Base-by-base conservation (phyloP, 176 grass and related monocot genomes). In the Raddia distichophylla region DNA sequence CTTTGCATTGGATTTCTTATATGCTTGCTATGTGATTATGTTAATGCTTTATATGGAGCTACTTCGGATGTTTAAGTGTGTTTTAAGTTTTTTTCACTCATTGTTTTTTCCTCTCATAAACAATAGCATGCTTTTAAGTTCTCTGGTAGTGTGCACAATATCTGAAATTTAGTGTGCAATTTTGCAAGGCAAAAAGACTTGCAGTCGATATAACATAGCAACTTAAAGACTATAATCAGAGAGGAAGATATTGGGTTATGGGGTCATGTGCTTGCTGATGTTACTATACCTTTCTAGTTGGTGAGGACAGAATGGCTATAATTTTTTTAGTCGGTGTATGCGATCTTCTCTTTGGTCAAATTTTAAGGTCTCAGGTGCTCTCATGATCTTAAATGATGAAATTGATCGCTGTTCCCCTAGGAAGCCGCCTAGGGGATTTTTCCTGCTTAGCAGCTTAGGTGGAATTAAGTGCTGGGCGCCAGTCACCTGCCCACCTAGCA, bases 1-100 rank as follows among this genome's bases (percentile, higher is more conserved):
- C 27, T 35, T 18, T 9, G 32, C 64, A 57, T 63, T 70, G 40
- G 82, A 77, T 71, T 81, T 71, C 35, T 66, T 19, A 57, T 82
- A 78, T 72, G 50, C 35, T 71, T 89, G 10, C 3, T 64, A 60
- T 81, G 35, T 59, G 27, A 17, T 13, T 35, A 47, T 64, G n/a
- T 11, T 75, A 7, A 35, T 82, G 9, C 73, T 45, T 81, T 34
- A 64, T 62, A 68, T 15, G 4, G 57, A 82, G 19, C 8, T 64
- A 76, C 22, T 68, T 18, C 49, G 63, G 49, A 64, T 85, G 51
- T 75, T 80, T 17, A 45, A 45, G 18, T 68, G 69, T 64, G 37
- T 57, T 45, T 33, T 71, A 43, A 33, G 16, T n/a, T 70, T 73
- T 20, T 20, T 32, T 51, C 83, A 53, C 72, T 6, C n/a, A 43